Percentiles rank a stretch among this genome's conserved stretches.
These are phyloP conservation scores for Alternaria hordeiaustralica DNA, from an alignment of 2,329 filamentous ascomycete species.

Conservation along the genomic window DNA sequence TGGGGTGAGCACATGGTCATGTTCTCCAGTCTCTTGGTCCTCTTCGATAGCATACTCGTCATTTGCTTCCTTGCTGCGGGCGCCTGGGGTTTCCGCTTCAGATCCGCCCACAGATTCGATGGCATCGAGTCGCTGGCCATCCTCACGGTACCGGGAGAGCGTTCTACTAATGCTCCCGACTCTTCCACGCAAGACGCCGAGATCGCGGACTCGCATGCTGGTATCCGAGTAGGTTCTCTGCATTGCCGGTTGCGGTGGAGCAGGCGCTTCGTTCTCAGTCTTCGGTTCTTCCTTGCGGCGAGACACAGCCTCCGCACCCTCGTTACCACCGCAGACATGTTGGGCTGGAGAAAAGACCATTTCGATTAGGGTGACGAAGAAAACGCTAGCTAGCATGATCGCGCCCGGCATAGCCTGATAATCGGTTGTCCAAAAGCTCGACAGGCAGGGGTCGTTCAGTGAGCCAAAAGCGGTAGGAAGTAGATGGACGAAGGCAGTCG, in stretches of 20 bases:
- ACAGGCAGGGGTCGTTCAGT: slow-evolving; percentile 57
- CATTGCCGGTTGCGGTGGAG: slow-evolving; percentile 8
- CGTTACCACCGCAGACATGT: slow-evolving; percentile 62
- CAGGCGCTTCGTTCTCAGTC: slow-evolving; percentile 2
- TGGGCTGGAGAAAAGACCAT: slow-evolving; percentile 65
- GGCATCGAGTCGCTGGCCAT: slow-evolving; percentile 29
- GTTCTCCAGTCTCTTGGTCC: slow-evolving; percentile 29
- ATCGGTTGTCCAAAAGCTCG: slow-evolving; percentile 62
- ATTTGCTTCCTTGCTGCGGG: slow-evolving; percentile 31
- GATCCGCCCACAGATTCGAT: slow-evolving; percentile 53
- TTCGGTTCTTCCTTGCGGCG: slow-evolving; percentile 17
- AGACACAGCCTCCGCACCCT: slow-evolving; percentile 40
- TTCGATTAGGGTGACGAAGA: slow-evolving; percentile 66
- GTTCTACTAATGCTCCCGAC: slow-evolving; percentile 39
- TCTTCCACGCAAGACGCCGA: slow-evolving; percentile 32
- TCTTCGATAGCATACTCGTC: slow-evolving; percentile 32
- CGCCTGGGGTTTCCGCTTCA: slow-evolving; percentile 54
- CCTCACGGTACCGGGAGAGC: slow-evolving; percentile 35
- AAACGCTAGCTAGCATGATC: slow-evolving; percentile 68
- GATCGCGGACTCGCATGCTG: slow-evolving; percentile 33
- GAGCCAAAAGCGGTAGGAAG: slow-evolving; percentile 65
- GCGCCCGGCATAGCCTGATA: slow-evolving; percentile 68
- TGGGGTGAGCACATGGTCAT: slow-evolving; percentile 13
- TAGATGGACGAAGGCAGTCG: slow-evolving; percentile 81
- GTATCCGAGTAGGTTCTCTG: slow-evolving; percentile 27